Evolutionary conservation across 2,329 filamentous ascomycete genomes (phyloP).

Genomic region (Alternaria metachromatica): DNA sequence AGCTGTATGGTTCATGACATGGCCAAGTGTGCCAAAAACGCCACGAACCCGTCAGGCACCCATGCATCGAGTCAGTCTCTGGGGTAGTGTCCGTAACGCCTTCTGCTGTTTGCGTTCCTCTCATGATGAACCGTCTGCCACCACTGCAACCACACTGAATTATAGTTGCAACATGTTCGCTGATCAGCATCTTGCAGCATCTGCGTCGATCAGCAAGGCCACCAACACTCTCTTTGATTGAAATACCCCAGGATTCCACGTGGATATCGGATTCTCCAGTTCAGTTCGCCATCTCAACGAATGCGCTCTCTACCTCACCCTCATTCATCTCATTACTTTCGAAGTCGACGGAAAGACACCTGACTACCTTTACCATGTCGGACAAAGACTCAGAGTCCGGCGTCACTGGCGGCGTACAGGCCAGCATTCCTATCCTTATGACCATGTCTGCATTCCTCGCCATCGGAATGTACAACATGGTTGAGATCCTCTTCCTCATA

Average conservation of each 20-base stretch:
- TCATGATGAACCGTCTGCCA: background rate
- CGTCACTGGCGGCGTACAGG: background rate
- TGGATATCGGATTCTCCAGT: background rate
- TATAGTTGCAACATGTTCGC: background rate
- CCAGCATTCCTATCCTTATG: constrained; percentile 16
- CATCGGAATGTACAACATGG: constrained; percentile 42
- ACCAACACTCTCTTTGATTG: background rate
- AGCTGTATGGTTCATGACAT: background rate
- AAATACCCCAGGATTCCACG: background rate
- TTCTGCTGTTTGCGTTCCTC: background rate
- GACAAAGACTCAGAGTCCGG: background rate
- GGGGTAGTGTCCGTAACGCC: background rate
- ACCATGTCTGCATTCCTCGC: constrained; percentile 27
- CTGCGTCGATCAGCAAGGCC: background rate
- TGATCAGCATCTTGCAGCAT: background rate
- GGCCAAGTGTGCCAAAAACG: background rate
- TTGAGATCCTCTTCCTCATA: constrained; percentile 30
- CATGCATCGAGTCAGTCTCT: background rate
- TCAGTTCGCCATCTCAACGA: background rate
- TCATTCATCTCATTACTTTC: background rate
- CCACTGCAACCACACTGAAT: background rate
- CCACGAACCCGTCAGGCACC: background rate
- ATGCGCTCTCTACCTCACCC: background rate
- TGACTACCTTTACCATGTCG: background rate
- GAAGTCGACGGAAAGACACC: background rate